Evolutionary conservation across 345 rosid genomes (phyloP).

Genomic region (Linum trigynum): DNA sequence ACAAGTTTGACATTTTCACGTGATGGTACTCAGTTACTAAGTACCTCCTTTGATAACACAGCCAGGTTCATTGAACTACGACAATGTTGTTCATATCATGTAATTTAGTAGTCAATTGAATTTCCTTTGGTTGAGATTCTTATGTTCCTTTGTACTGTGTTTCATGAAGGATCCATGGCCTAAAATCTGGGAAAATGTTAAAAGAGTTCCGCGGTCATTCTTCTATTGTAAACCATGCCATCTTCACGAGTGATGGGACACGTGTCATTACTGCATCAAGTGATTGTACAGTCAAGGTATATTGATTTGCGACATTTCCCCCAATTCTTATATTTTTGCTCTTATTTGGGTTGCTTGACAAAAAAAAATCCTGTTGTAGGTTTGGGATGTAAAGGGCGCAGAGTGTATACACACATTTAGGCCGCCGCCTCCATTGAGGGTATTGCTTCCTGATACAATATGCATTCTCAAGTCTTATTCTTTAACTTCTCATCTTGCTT

Average conservation of each 20-base stretch:
- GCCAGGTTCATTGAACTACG: constrained; percentile 47
- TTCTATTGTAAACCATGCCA: constrained; percentile 83
- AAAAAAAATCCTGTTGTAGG: constrained; percentile 39
- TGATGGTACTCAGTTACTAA: constrained; percentile 90
- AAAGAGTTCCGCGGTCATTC: constrained; percentile 91
- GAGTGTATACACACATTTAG: constrained; percentile 89
- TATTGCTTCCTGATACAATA: constrained; percentile 20
- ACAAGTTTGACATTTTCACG: constrained; percentile 89
- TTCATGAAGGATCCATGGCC: constrained; percentile 74
- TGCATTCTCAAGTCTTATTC: constrained; percentile 1
- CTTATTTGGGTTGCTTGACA: constrained; percentile 22
- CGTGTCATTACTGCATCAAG: constrained; percentile 86
- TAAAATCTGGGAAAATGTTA: constrained; percentile 90
- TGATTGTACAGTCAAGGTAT: constrained; percentile 88
- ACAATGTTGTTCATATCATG: neutral
- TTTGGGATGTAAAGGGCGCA: constrained; percentile 94
- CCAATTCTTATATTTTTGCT: constrained; percentile 25
- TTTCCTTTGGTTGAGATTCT: neutral
- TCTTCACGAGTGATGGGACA: constrained; percentile 78
- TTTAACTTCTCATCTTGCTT: neutral
- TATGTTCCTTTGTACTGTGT: neutral
- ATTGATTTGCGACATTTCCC: constrained; percentile 1
- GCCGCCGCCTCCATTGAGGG: constrained; percentile 93
- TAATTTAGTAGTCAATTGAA: neutral
- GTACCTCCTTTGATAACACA: constrained; percentile 87